Conservation (phyloP, 2,329 filamentous ascomycete species). For the Madurella fahalii region DNA sequence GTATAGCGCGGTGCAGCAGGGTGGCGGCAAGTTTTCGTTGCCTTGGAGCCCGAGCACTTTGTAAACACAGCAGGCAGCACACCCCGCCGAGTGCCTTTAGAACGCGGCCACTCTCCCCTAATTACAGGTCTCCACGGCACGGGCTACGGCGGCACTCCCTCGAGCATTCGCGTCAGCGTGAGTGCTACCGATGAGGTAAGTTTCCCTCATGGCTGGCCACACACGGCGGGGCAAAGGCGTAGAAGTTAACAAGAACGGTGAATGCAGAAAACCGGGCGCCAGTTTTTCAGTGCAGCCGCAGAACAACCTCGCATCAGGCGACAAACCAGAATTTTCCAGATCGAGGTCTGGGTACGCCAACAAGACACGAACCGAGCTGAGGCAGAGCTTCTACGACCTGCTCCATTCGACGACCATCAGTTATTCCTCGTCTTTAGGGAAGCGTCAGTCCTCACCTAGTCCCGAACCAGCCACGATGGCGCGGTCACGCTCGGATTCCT, state of each 20-base stretch:
- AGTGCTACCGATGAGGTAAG: neutral
- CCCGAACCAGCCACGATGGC: constrained; percentile 16
- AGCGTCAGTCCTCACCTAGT: neutral
- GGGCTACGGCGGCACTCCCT: neutral
- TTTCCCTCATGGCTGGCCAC: neutral
- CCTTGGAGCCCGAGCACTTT: neutral
- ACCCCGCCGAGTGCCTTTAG: neutral
- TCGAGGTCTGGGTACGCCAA: neutral
- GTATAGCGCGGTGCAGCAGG: too few species aligned
- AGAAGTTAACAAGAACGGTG: constrained; percentile 4
- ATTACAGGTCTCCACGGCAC: too few species aligned
- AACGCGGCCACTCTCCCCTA: neutral
- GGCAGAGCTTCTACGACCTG: constrained; percentile 26
- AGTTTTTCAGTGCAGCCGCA: constrained; percentile 28
- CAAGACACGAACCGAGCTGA: constrained; percentile 16
- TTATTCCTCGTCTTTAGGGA: constrained; percentile 10
- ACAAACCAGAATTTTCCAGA: constrained; percentile 10
- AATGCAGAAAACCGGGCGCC: constrained; percentile 26
- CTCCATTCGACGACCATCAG: constrained; percentile 23
- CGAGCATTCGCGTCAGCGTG: neutral
- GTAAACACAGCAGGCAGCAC: neutral
- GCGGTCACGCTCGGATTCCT: constrained; percentile 27
- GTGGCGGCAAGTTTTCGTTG: neutral
- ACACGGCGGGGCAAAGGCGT: neutral
- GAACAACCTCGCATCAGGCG: constrained; percentile 23